Evolutionary conservation across 495 filamentous ascomycete genomes (phyloP).

Genomic region (Trichoderma reesei): DNA sequence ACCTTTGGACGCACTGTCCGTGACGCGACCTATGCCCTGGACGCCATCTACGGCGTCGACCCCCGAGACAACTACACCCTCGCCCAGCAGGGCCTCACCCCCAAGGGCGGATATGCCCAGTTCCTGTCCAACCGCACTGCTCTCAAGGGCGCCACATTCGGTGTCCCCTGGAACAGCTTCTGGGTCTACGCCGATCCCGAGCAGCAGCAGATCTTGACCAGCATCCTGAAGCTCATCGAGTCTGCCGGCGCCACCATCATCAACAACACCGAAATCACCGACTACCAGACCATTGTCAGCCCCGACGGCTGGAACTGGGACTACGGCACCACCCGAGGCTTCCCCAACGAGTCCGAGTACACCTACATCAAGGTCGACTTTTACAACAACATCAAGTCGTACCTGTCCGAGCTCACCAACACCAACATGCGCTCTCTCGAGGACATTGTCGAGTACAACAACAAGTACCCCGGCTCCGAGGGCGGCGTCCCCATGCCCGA

Average conservation of each 20-base stretch:
- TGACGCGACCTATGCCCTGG: slow-evolving; percentile 56
- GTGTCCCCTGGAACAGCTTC: slow-evolving; percentile 60
- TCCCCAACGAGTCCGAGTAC: slow-evolving; percentile 60
- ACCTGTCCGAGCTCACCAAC: slow-evolving; percentile 55
- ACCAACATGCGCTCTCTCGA: slow-evolving; percentile 53
- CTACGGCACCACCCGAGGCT: slow-evolving; percentile 52
- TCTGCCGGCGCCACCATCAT: slow-evolving; percentile 56
- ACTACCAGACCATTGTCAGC: slow-evolving; percentile 49
- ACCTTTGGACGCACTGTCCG: slow-evolving; percentile 54
- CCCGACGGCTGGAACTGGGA: slow-evolving; percentile 66
- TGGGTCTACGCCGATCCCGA: slow-evolving; percentile 48
- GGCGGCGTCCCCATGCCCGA: slow-evolving; percentile 53
- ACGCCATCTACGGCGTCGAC: slow-evolving; percentile 48
- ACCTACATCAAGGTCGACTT: slow-evolving; percentile 65
- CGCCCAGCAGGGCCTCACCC: slow-evolving; percentile 41
- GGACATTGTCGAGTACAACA: slow-evolving; percentile 61
- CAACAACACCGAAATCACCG: slow-evolving; percentile 58
- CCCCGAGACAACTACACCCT: slow-evolving; percentile 36
- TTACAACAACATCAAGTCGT: slow-evolving; percentile 61
- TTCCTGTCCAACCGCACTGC: slow-evolving; percentile 43
- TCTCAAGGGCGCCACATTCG: slow-evolving; percentile 54
- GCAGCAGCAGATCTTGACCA: slow-evolving; percentile 42
- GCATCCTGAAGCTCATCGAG: slow-evolving; percentile 45
- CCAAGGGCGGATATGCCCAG: slow-evolving; percentile 43
- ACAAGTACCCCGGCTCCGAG: slow-evolving; percentile 55